These are phyloP conservation scores for Colletotrichum simmondsii DNA, from an alignment of 2,329 filamentous ascomycete genomes.

Conservation along the genomic window DNA sequence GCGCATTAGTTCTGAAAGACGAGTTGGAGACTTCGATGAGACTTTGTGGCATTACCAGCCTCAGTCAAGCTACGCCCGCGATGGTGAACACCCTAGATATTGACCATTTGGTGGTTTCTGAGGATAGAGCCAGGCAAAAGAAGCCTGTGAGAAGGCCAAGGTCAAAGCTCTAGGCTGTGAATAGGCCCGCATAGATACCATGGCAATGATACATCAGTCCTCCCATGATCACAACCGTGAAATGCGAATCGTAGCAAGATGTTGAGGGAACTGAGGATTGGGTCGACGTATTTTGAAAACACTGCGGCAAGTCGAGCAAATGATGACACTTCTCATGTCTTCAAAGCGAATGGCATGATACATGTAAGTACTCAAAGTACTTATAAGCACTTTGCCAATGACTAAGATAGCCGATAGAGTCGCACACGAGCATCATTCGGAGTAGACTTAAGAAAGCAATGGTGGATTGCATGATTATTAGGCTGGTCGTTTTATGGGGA, in stretches of 20 bases:
- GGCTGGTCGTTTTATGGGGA: not conserved
- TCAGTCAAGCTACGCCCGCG: conserved; percentile 40
- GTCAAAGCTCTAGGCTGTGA: not conserved
- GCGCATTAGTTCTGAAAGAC: conserved; percentile 38
- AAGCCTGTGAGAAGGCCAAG: not conserved
- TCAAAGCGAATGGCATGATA: too few species aligned
- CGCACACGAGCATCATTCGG: not conserved
- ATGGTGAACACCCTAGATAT: conserved; percentile 46
- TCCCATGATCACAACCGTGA: not conserved
- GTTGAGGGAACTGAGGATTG: not conserved
- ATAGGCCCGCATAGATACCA: not conserved
- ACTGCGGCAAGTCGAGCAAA: too few species aligned
- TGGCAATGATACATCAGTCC: too few species aligned
- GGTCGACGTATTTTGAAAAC: not conserved
- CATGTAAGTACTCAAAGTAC: too few species aligned
- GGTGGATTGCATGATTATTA: not conserved
- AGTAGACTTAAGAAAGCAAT: fast-evolving
- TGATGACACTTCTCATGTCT: too few species aligned
- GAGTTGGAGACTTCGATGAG: conserved; percentile 44
- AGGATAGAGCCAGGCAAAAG: conserved; percentile 6
- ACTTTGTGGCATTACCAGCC: conserved; percentile 41
- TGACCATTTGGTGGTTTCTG: conserved; percentile 41
- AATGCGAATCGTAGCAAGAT: not conserved
- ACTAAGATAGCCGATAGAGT: not conserved
- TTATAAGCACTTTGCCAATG: not conserved